Evolutionary conservation across 2,329 filamentous ascomycete species (phyloP).

Genomic region (Neocucurbitaria cava): DNA sequence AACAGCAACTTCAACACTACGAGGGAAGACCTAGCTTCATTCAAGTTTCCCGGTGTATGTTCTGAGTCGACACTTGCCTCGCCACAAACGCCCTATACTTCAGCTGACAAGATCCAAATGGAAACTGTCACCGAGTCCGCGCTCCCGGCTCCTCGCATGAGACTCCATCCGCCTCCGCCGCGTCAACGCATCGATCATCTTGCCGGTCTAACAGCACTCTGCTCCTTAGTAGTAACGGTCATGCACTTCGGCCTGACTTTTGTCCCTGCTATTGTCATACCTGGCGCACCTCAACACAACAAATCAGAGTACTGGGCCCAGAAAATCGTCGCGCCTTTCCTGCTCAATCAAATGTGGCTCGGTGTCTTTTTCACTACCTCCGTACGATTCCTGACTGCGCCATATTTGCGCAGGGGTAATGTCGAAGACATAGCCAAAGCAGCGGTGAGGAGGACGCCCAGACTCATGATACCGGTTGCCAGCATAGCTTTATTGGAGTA

Average conservation of each 20-base stretch:
- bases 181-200: constrained; percentile 54
- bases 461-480: constrained; percentile 56
- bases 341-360: constrained; percentile 57
- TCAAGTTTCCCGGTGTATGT: constrained; percentile 1
- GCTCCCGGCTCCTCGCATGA: constrained; percentile 39
- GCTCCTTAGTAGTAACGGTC: constrained; percentile 54
- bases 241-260: constrained; percentile 57
- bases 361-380: constrained; percentile 59
- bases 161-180: constrained; percentile 30
- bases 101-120: constrained; percentile 35
- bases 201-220: constrained; percentile 55
- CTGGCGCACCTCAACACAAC: constrained; percentile 47
- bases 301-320: constrained; percentile 51
- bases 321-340: constrained; percentile 52
- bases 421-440: constrained; percentile 54
- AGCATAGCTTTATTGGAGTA: constrained; percentile 55
- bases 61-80: constrained; percentile 27
- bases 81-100: constrained; percentile 3
- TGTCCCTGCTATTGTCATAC: constrained; percentile 46
- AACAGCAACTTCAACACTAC: constrained; percentile 26
- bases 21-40: constrained; percentile 15
- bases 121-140: constrained; percentile 39
- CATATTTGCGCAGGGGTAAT: constrained; percentile 54
- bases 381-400: constrained; percentile 53
- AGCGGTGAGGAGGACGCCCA: constrained; percentile 53